phyloP scores from a whole-genome alignment of 1,284 basidiomycete species.

The Ustilago bromivora region DNA sequence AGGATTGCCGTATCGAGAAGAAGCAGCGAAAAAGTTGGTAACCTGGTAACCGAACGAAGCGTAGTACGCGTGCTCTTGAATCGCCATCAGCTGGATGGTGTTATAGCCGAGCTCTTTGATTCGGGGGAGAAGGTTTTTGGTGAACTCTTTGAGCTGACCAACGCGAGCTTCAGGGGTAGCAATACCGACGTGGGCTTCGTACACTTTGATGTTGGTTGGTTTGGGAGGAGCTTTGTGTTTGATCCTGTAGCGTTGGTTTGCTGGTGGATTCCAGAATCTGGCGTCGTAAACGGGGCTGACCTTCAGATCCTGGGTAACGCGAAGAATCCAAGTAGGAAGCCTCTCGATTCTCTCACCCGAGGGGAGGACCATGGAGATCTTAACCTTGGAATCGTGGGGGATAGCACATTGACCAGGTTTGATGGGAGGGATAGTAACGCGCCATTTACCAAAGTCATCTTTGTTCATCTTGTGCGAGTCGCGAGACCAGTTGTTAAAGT shows the following conservation, averaged over 20 bases:
- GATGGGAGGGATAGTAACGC: conserved; percentile 81
- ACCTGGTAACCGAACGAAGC: conserved; percentile 99
- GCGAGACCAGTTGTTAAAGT: conserved; percentile 94
- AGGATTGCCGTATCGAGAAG: conserved; percentile 86
- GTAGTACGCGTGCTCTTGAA: conserved; percentile 99
- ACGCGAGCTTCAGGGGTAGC: conserved; percentile 88
- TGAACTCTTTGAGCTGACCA: conserved; percentile 96
- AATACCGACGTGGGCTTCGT: conserved; percentile 98
- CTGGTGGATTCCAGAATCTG: conserved; percentile 96
- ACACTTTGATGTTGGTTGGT: conserved; percentile 82
- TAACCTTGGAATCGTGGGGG: conserved; percentile 92
- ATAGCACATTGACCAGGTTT: conserved; percentile 77
- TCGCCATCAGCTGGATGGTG: conserved; percentile 83
- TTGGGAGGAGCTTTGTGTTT: conserved; percentile 81
- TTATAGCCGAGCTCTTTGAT: conserved; percentile 95
- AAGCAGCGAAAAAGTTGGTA: conserved; percentile 96
- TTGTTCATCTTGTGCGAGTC: conserved; percentile 83
- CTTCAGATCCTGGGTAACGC: conserved; percentile 91
- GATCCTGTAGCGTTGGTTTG: conserved; percentile 80
- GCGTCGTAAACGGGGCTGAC: conserved; percentile 94
- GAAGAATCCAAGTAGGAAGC: conserved; percentile 90
- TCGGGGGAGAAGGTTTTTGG: conserved; percentile 80
- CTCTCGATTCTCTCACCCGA: conserved; percentile 86
- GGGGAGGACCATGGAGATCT: conserved; percentile 76
- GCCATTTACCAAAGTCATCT: conserved; percentile 92